A percentile compares a stretch with the other conserved stretches of the same genome.
These are phyloP conservation scores for Bryoglossum gracile DNA, from an alignment of 495 filamentous ascomycete genomes.

Conservation along the genomic window DNA sequence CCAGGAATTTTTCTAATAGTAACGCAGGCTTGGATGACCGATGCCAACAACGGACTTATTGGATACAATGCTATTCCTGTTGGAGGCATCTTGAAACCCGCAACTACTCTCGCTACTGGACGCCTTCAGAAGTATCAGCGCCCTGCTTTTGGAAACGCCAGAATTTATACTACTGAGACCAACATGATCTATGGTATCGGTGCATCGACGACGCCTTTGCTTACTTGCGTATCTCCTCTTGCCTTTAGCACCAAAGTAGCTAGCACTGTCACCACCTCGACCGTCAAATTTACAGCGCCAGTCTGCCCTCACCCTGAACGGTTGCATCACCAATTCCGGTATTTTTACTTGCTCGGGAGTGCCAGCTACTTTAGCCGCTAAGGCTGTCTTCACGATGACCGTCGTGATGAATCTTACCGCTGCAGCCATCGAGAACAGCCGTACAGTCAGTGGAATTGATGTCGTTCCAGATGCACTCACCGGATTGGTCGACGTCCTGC, in stretches of 20 bases:
- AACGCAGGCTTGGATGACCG: slow-evolving; percentile 33
- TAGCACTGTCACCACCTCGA: not conserved
- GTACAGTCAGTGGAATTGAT: not conserved
- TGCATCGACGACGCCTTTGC: slow-evolving; percentile 27
- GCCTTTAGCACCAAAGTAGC: slow-evolving; percentile 2
- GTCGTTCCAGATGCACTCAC: not conserved
- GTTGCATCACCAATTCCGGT: not conserved
- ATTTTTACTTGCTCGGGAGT: slow-evolving; percentile 6
- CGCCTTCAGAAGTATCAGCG: slow-evolving; percentile 35
- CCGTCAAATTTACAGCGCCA: slow-evolving; percentile 1
- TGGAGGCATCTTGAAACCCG: slow-evolving; percentile 27
- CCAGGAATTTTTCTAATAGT: slow-evolving; percentile 21
- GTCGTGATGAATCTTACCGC: slow-evolving; percentile 3
- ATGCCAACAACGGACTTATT: slow-evolving; percentile 33
- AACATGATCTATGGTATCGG: slow-evolving; percentile 31
- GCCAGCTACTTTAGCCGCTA: not conserved
- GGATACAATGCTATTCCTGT: slow-evolving; percentile 31
- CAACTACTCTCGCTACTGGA: slow-evolving; percentile 27
- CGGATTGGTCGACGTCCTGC: not conserved
- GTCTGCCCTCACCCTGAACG: not conserved
- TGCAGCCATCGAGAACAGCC: not conserved
- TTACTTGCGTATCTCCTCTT: slow-evolving; percentile 4
- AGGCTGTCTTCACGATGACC: slow-evolving; percentile 1
- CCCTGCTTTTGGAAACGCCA: slow-evolving; percentile 34
- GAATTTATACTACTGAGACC: slow-evolving; percentile 28